A percentile compares a stretch with the other conserved stretches of the same genome.
These are phyloP conservation scores for Staphylotrichum longicolle DNA, from an alignment of 495 filamentous ascomycete genomes.

Conservation along the genomic window DNA sequence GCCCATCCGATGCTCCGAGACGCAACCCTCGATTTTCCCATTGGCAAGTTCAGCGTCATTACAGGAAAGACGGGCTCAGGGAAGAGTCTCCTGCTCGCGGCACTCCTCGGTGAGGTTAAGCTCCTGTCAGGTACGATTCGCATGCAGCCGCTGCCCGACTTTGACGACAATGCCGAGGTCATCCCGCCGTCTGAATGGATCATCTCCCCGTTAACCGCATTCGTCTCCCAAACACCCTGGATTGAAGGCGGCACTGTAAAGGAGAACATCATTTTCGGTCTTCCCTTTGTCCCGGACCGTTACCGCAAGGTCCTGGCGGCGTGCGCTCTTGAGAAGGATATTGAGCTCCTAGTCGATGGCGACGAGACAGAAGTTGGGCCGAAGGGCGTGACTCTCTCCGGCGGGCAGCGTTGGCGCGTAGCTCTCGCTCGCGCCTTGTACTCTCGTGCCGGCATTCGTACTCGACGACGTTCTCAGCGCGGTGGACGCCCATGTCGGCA, in stretches of 20 bases:
- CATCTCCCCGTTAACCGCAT: slow-evolving; percentile 57
- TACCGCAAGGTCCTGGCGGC: slow-evolving; percentile 59
- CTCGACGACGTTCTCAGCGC: slow-evolving; percentile 72
- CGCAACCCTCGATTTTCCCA: slow-evolving; percentile 58
- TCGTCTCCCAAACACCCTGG: slow-evolving; percentile 60
- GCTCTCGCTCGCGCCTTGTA: slow-evolving; percentile 70
- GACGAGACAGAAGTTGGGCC: slow-evolving; percentile 70
- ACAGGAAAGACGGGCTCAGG: slow-evolving; percentile 57
- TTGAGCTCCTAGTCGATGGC: slow-evolving; percentile 61
- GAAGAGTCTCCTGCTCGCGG: slow-evolving; percentile 56
- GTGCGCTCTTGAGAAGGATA: slow-evolving; percentile 62
- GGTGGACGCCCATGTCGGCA: slow-evolving; percentile 53
- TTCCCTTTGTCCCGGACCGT: slow-evolving; percentile 44
- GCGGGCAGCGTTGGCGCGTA: slow-evolving; percentile 68
- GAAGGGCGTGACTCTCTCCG: slow-evolving; percentile 66
- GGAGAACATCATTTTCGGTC: slow-evolving; percentile 59
- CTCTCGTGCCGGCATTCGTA: slow-evolving; percentile 62
- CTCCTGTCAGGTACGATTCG: slow-evolving; percentile 44
- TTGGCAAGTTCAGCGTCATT: slow-evolving; percentile 57
- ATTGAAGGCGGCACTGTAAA: slow-evolving; percentile 53
- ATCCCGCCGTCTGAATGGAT: slow-evolving; percentile 56
- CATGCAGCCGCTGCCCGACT: slow-evolving; percentile 39
- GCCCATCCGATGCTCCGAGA: slow-evolving; percentile 42
- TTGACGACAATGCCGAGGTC: slow-evolving; percentile 27
- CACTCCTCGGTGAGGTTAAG: slow-evolving; percentile 58